Percentiles rank a stretch among this genome's conserved stretches.
Evolutionary conservation across 306 rosid species (phyloP).

Genomic region (Vigna mungo): DNA sequence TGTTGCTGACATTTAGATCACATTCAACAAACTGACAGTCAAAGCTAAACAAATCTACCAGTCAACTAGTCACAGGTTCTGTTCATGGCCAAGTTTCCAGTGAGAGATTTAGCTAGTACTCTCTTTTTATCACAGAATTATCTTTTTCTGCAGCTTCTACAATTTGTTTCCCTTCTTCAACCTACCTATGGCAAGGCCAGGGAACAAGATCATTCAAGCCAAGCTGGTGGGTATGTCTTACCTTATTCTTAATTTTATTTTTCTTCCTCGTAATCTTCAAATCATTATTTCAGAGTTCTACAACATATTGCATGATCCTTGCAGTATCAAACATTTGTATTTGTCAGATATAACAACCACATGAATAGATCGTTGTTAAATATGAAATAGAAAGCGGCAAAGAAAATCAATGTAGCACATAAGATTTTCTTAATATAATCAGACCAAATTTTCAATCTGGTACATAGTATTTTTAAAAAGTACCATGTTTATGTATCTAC

Average conservation of each 20-base stretch:
- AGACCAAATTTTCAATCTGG: background rate
- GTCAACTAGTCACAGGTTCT: slow-evolving; percentile 58
- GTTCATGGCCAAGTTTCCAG: slow-evolving; percentile 7
- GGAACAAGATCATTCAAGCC: slow-evolving; percentile 80
- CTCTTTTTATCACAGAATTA: slow-evolving; percentile 16
- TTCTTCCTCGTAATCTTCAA: background rate
- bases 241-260: slow-evolving; percentile 39
- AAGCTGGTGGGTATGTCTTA: slow-evolving; percentile 92
- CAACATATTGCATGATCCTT: background rate
- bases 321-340: background rate
- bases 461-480: background rate
- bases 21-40: slow-evolving; percentile 58
- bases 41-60: slow-evolving; percentile 50
- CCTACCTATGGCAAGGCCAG: slow-evolving; percentile 59
- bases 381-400: slow-evolving; percentile 2
- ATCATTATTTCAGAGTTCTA: background rate
- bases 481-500: background rate
- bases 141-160: slow-evolving; percentile 27
- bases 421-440: slow-evolving; percentile 5
- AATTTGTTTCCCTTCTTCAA: slow-evolving; percentile 7
- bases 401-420: background rate
- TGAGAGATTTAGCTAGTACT: slow-evolving; percentile 20
- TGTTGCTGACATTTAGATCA: background rate
- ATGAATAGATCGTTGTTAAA: background rate
- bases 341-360: background rate